These are phyloP conservation scores for Cystobasidium onofrii DNA, from an alignment of 768 basidiomycete genomes.

Conservation along the genomic window DNA sequence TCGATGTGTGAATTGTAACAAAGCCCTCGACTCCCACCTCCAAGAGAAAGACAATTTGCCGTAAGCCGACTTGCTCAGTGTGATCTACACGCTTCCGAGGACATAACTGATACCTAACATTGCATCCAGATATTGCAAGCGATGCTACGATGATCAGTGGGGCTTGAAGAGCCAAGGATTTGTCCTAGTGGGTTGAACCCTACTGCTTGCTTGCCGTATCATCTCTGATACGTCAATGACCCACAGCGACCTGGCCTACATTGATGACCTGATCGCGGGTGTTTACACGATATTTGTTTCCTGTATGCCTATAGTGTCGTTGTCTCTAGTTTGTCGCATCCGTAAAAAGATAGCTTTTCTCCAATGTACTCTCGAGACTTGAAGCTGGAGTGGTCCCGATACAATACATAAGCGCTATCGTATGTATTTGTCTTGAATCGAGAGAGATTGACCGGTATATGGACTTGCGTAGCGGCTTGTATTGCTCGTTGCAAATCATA, in stretches of 20 bases:
- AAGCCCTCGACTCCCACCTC: constrained; percentile 32
- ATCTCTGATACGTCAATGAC: background rate
- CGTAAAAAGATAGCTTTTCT: background rate
- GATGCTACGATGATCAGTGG: constrained; percentile 35
- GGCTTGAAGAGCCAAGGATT: constrained; percentile 34
- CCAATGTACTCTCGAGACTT: too few relatives aligned
- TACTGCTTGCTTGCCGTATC: background rate
- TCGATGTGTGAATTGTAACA: constrained; percentile 35
- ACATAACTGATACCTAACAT: background rate
- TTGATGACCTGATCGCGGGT: too few relatives aligned
- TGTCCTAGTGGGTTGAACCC: constrained; percentile 27
- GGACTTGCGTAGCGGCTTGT: too few relatives aligned
- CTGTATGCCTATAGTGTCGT: constrained; percentile 2
- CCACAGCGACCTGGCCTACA: constrained; percentile 25
- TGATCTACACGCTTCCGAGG: too few relatives aligned
- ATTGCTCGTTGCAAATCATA: too few relatives aligned
- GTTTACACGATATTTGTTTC: too few relatives aligned
- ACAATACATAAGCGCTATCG: too few relatives aligned
- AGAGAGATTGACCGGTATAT: too few relatives aligned
- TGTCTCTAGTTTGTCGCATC: background rate
- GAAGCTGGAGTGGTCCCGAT: too few relatives aligned
- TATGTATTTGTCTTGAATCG: too few relatives aligned
- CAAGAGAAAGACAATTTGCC: constrained; percentile 35
- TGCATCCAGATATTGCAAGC: constrained; percentile 32
- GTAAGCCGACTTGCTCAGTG: background rate